A percentile compares a stretch with the other conserved stretches of the same genome.
phyloP scores from a whole-genome alignment of 805 yeast species.

The Groenewaldozyma tartarivorans region DNA sequence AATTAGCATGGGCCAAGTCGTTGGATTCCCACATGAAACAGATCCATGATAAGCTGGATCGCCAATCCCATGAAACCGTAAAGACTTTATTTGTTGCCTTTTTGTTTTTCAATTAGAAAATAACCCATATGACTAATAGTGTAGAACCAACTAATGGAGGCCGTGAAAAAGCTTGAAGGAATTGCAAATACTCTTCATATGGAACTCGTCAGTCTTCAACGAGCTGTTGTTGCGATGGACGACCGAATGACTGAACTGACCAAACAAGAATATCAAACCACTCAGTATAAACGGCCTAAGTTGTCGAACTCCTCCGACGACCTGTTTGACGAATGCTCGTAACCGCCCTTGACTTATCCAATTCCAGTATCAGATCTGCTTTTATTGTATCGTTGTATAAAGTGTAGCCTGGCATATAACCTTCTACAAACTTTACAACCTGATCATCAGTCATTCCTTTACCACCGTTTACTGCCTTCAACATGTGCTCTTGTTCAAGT shows the following conservation, averaged over 20 bases:
- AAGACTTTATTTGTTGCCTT: too few species aligned
- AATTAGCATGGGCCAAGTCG: background rate
- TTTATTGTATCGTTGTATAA: constrained; percentile 35
- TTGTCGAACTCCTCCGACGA: background rate
- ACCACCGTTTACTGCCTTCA: constrained; percentile 42
- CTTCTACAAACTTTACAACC: constrained; percentile 59
- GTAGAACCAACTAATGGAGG: too few species aligned
- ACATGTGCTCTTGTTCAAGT: constrained; percentile 54
- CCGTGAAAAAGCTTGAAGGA: too few species aligned
- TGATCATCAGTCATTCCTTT: constrained; percentile 71
- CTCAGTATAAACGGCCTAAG: background rate
- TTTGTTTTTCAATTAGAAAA: too few species aligned
- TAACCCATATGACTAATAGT: too few species aligned
- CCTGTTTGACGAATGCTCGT: background rate
- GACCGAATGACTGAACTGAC: background rate
- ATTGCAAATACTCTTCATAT: too few species aligned
- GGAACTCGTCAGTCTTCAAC: background rate
- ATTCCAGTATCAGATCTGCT: constrained; percentile 7
- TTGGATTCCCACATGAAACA: background rate
- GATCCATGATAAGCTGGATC: too few species aligned
- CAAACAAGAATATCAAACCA: background rate
- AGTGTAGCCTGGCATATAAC: constrained; percentile 81
- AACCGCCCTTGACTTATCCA: constrained; percentile 10
- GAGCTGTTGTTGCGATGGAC: background rate
- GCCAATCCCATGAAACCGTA: too few species aligned